Evolutionary conservation across 805 yeast genomes (phyloP).

Genomic region (Pichia ethanolica): DNA sequence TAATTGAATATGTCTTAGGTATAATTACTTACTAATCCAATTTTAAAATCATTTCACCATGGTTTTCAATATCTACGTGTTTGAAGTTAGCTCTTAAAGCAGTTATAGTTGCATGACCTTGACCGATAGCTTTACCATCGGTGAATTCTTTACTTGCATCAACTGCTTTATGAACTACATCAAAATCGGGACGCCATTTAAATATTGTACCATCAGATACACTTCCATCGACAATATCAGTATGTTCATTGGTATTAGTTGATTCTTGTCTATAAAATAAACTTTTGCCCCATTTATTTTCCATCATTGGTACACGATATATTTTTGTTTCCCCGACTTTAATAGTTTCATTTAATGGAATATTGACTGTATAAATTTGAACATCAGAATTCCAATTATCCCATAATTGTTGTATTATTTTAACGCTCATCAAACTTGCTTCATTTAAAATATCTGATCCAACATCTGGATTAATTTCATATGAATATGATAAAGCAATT

Average conservation of each 20-base stretch:
- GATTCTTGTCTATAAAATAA: slow-evolving; percentile 16
- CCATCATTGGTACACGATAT: slow-evolving; percentile 68
- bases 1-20: not conserved
- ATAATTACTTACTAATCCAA: not conserved
- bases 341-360: slow-evolving; percentile 61
- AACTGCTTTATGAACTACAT: slow-evolving; percentile 51
- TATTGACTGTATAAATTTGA: slow-evolving; percentile 76
- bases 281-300: slow-evolving; percentile 62
- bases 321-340: slow-evolving; percentile 52
- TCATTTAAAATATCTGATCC: slow-evolving; percentile 42
- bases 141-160: slow-evolving; percentile 36
- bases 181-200: slow-evolving; percentile 81
- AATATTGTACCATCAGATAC: slow-evolving; percentile 41
- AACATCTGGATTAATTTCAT: slow-evolving; percentile 42
- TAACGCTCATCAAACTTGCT: slow-evolving; percentile 65
- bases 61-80: slow-evolving; percentile 36
- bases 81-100: slow-evolving; percentile 68
- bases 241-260: slow-evolving; percentile 7
- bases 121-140: slow-evolving; percentile 65
- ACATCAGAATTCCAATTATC: slow-evolving; percentile 48
- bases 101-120: slow-evolving; percentile 58
- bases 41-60: slow-evolving; percentile 50
- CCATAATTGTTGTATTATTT: slow-evolving; percentile 52
- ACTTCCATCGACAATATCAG: slow-evolving; percentile 43
- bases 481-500: slow-evolving; percentile 85